Conservation (phyloP, 305 asterid species). For the Plantago rigida region DNA sequence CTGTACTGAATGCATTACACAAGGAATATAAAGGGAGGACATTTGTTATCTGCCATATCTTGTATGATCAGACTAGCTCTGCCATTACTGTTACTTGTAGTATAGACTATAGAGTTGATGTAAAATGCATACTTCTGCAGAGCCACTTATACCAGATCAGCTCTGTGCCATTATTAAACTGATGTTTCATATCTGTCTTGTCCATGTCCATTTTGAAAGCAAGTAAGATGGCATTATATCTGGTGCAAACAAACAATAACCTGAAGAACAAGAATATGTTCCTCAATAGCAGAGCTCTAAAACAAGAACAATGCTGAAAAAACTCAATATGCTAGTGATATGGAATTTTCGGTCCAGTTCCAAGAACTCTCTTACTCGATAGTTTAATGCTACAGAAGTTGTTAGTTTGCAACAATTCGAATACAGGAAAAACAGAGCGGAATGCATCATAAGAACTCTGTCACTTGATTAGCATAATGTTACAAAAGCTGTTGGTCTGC, state of each 20-base stretch:
- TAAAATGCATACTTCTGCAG: not conserved
- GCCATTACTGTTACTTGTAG: not conserved
- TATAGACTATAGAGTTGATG: not conserved
- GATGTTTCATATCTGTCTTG: too few species aligned
- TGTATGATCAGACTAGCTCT: not conserved
- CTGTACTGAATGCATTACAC: not conserved
- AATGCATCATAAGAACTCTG: not conserved
- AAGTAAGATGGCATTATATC: not conserved
- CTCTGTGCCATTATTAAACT: too few species aligned
- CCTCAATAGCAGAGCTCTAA: too few species aligned
- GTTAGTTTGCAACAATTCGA: not conserved
- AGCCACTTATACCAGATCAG: not conserved
- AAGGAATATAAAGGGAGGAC: not conserved
- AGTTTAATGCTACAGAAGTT: conserved; percentile 4
- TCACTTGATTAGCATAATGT: conserved; percentile 4
- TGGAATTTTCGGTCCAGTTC: not conserved
- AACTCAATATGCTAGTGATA: not conserved
- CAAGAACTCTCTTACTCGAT: not conserved
- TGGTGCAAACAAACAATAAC: too few species aligned
- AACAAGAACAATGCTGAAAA: too few species aligned
- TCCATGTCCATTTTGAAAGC: not conserved
- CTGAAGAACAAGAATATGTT: not conserved
- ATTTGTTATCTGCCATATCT: not conserved
- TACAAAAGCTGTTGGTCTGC: not conserved
- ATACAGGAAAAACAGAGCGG: not conserved